Evolutionary conservation across 352 stramenopile genomes (phyloP), one percentile per base, ranked within the genome.

Genomic region (Lagenidium giganteum): DNA sequence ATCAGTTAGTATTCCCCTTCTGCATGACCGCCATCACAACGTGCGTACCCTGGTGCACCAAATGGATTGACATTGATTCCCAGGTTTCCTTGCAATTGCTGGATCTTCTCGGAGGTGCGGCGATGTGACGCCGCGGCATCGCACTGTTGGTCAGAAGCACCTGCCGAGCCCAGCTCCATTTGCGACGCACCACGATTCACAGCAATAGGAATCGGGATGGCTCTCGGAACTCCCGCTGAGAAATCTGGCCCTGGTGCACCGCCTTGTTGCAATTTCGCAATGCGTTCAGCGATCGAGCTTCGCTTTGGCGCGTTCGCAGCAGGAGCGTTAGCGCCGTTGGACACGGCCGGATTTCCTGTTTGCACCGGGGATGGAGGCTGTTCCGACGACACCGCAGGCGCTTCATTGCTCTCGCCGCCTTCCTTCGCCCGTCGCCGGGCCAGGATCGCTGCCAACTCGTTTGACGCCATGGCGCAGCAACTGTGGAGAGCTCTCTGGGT

Each of bases 1-100:
- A 16, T 21, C 39, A 54, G 20, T 39, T 26, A 43, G 20, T 9
- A 12, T 8, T 27, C n/a, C 20, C 41, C 47, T 6, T n/a, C n/a
- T n/a, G n/a, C n/a, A n/a, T n/a, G n/a, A n/a, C n/a, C n/a, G n/a
- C n/a, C n/a, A n/a, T n/a, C n/a, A n/a, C n/a, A n/a, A n/a, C n/a
- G n/a, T n/a, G n/a, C n/a, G n/a, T n/a, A n/a, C n/a, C 64, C 62
- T 20, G 69, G 56, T 34, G 69, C 69, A n/a, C n/a, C n/a, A 33
- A 88, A 88, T 5, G 71, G 62, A 46, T 86, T 88, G 42, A 88
- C 58, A 50, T 82, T 82, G 44, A 88, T 80, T 2, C 66, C 75
- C 13, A 86, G 36, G 55, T 54, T 86, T 6, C 73, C 72, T 46
- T 88, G 72, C 13, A 88, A 30, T 37, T 82, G 60, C 35, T 81